Base-by-base conservation (phyloP, 495 filamentous ascomycete genomes). In the Beverwykella pulmonaria region DNA sequence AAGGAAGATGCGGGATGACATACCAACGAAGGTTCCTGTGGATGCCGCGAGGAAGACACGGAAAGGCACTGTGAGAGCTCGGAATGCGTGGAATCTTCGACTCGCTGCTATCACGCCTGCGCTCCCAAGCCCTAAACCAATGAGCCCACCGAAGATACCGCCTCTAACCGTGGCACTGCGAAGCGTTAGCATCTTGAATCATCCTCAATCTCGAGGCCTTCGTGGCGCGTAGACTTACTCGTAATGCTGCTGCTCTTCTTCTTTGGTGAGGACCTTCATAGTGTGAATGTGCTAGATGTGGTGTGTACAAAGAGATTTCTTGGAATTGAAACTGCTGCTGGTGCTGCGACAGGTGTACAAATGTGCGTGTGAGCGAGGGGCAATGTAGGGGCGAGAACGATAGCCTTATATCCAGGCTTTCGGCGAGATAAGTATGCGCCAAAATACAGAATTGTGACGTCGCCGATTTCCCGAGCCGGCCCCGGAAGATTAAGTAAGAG, bases 181-280 rank as follows among this genome's bases (percentile, higher is more conserved):
- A 58, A 53, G 26, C n/a, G 15, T 73, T 69, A 79, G 83, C 86
- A 56, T 52, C 78, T 85, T 27, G 17, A 55, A 47, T 20, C 39
- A 30, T 30, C 34, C 23, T 9, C 14, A n/a, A 29, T 8, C 23
- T 8, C 53, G 6, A 44, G 60, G 29, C 22, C 23, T 56, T 46
- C 12, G 41, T 36, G 14, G n/a, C 26, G 30, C 19, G 12, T 15
- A 49, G 9, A 48, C 75, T 14, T 82, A 88, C 86, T 80, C 73
- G 78, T 88, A 88, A 76, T 86, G 84, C 47, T 79, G 82, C 55
- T 79, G 74, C 80, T 96, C 92, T 82, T 97, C 91, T 86, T 96
- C 92, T 73, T 92, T 92, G 55, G 90, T 93, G 74, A 98, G 84
- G 71, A 98, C 79, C 87, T 97, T 98, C 93, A 98, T 98, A 46